phyloP scores from a whole-genome alignment of 768 basidiomycete genomes.

The Auriscalpium vulgare region DNA sequence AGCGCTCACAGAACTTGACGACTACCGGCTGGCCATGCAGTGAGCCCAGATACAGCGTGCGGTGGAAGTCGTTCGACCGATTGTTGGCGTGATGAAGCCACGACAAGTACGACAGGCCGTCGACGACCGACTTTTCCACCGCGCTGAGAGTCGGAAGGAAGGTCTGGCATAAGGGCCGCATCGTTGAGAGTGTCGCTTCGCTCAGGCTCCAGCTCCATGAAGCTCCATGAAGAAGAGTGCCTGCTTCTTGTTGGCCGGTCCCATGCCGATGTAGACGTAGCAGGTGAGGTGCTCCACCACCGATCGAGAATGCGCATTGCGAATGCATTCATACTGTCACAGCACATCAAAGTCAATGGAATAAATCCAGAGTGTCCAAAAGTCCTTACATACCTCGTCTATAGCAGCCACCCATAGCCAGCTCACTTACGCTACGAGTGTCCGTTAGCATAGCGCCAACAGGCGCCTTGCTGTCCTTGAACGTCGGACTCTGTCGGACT shows the following conservation, averaged over 20 bases:
- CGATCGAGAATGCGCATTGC: background rate
- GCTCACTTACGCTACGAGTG: no score
- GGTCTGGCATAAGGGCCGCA: background rate
- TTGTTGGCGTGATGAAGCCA: background rate
- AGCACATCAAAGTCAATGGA: no score
- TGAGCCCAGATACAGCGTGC: background rate
- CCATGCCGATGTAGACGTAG: background rate
- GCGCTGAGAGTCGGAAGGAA: background rate
- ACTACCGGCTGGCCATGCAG: background rate
- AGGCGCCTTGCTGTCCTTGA: no score
- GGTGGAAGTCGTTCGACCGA: background rate
- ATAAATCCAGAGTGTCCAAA: no score
- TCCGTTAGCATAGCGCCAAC: no score
- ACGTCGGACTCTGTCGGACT: no score
- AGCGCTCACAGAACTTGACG: slow-evolving; percentile 11
- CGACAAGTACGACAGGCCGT: background rate
- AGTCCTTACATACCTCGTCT: no score
- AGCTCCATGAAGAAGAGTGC: background rate
- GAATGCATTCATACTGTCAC: no score
- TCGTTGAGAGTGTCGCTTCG: background rate
- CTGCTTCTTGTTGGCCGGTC: background rate
- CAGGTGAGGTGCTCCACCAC: slow-evolving; percentile 11
- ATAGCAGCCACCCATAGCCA: no score
- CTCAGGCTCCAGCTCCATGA: background rate
- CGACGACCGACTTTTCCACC: background rate